Percentiles rank a stretch among this genome's conserved stretches.
Conservation (phyloP, 1,284 basidiomycete species). For the Trichosporon sp. region DNA sequence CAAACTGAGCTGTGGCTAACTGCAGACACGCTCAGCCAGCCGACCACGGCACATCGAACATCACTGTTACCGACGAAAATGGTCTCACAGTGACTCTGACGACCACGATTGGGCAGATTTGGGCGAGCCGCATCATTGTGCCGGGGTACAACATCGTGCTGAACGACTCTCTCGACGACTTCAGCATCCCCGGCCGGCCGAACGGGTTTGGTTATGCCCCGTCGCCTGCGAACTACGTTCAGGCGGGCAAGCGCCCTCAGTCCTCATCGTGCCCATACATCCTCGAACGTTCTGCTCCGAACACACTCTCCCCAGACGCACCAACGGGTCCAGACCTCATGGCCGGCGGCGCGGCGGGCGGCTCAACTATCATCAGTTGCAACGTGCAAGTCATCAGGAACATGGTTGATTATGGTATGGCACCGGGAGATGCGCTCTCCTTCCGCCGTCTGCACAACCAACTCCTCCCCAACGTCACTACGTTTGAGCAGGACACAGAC, state of each 20-base stretch:
- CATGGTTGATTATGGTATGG: slow-evolving; percentile 41
- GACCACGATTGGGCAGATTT: slow-evolving; percentile 50
- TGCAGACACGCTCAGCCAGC: background rate
- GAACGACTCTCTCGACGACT: slow-evolving; percentile 55
- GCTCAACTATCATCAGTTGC: slow-evolving; percentile 50
- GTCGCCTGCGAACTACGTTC: slow-evolving; percentile 42
- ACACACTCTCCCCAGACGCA: background rate
- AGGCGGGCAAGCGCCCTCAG: slow-evolving; percentile 46
- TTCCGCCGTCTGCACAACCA: slow-evolving; percentile 49
- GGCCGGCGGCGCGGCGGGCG: slow-evolving; percentile 50
- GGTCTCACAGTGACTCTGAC: slow-evolving; percentile 49
- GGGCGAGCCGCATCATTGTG: slow-evolving; percentile 51
- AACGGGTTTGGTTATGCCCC: slow-evolving; percentile 52
- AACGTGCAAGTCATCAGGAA: slow-evolving; percentile 46
- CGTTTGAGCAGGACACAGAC: slow-evolving; percentile 36
- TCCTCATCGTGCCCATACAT: slow-evolving; percentile 51
- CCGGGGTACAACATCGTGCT: slow-evolving; percentile 50
- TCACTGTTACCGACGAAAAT: slow-evolving; percentile 46
- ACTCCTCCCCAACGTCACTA: slow-evolving; percentile 44
- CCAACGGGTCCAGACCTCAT: slow-evolving; percentile 21
- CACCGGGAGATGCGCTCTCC: slow-evolving; percentile 38
- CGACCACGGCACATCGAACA: slow-evolving; percentile 48
- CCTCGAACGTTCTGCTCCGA: slow-evolving; percentile 24
- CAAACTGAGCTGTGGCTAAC: background rate
- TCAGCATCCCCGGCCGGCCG: slow-evolving; percentile 44